Evolutionary conservation across 441 rosid genomes (phyloP), one percentile per base, ranked within the genome.

Genomic region (Adansonia rubrostipa): DNA sequence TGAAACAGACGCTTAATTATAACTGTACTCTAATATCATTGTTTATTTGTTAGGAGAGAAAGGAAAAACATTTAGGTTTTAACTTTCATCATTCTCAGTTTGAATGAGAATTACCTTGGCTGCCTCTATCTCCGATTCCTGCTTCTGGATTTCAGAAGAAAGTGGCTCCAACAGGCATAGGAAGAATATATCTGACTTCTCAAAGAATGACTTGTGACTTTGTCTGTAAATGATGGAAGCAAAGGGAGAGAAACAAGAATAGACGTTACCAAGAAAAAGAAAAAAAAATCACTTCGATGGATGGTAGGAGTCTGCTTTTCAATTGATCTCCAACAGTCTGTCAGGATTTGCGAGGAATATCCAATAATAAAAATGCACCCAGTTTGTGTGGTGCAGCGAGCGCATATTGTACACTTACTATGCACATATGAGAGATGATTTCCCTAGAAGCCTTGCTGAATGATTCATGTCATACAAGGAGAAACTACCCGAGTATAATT

Each of bases 121-220:
- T 14, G 91, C 97, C 56, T 86, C 95, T 44, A 96, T 84, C 89
- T 96, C 97, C 3, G 89, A 36, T 67, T 92, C 94, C 83, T 94
- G 97, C 84, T 73, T 84, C 84, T 80, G 81, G 80, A 94, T 85
- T 64, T 92, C 91, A 40, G 78, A 85, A 54, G 98, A 91, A 74
- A 87, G 82, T 33, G 98, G 99, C 71, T 85, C 89, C 77, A 94
- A 53, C 87, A 92, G 80, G 90, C 99, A 96, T 73, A 94, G 51
- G 24, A 94, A 94, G 86, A 89, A 91, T 80, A 96, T 72, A 86
- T 92, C 94, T 4, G 98, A 92, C 81, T 96, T 96, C 51, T 68
- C 89, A 75, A 94, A 92, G 87, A 91, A 96, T 33, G 85, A 65
- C 75, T 82, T 83, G 90, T 96, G 99, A 81, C 85, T 86, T 81